A percentile compares a stretch with the other conserved stretches of the same genome.
phyloP scores from a whole-genome alignment of 495 filamentous ascomycete species.

The Daldinia grandis region DNA sequence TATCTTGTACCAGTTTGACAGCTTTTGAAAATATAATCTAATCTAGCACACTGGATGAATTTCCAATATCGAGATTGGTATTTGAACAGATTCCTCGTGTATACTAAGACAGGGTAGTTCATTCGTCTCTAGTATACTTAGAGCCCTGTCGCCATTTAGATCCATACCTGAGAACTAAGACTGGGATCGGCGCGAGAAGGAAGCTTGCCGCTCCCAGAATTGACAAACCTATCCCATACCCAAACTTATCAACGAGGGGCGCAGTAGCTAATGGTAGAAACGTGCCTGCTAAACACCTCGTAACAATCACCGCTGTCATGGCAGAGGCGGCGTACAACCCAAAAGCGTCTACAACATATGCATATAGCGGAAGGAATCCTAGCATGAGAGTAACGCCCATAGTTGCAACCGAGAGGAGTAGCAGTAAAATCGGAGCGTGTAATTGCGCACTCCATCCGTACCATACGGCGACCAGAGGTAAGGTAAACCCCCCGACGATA shows the following conservation, averaged over 20 bases:
- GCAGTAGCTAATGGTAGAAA: constrained; percentile 59
- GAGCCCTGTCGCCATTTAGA: constrained; percentile 58
- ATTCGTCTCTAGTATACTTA: constrained; percentile 52
- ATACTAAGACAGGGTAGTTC: not conserved
- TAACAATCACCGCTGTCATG: constrained; percentile 64
- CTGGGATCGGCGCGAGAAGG: constrained; percentile 59
- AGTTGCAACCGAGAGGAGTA: constrained; percentile 53
- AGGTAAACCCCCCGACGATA: constrained; percentile 51
- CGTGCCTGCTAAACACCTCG: constrained; percentile 62
- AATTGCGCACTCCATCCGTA: constrained; percentile 61
- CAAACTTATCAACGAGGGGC: constrained; percentile 55
- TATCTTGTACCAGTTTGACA: not conserved
- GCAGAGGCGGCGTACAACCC: constrained; percentile 64
- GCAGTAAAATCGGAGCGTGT: constrained; percentile 47
- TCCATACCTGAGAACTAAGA: constrained; percentile 60
- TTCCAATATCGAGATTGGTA: not conserved
- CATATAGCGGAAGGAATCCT: constrained; percentile 57
- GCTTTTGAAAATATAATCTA: not conserved
- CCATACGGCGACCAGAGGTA: constrained; percentile 53
- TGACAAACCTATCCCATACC: constrained; percentile 61
- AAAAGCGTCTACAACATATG: constrained; percentile 68
- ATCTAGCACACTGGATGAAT: not conserved
- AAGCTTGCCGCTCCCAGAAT: constrained; percentile 51
- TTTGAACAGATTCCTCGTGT: not conserved
- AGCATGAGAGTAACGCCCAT: constrained; percentile 53